phyloP scores from a whole-genome alignment of 2,329 filamentous ascomycete genomes.

The Fusarium globosum region DNA sequence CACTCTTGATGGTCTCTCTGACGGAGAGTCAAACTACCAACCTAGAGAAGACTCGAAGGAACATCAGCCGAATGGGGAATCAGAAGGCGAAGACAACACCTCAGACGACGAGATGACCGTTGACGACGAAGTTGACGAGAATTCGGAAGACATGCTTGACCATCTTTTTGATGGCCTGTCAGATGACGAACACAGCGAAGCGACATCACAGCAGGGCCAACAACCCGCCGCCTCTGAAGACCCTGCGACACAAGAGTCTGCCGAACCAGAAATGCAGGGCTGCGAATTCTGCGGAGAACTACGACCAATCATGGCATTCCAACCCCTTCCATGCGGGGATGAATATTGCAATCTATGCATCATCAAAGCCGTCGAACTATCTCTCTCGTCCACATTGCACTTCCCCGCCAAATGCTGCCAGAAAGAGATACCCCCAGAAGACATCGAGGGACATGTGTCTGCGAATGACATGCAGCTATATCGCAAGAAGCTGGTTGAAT shows the following conservation, averaged over 20 bases:
- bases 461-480: neutral
- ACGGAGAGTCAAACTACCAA: neutral
- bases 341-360: slow-evolving; percentile 64
- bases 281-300: neutral
- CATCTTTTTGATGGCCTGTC: neutral
- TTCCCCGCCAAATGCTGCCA: slow-evolving; percentile 67
- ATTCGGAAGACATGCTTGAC: rapidly evolving
- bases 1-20: neutral
- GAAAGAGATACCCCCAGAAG: slow-evolving; percentile 52
- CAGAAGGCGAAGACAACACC: neutral
- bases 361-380: slow-evolving; percentile 50
- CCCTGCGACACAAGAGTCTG: neutral
- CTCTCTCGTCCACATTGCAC: slow-evolving; percentile 59
- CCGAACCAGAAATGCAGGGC: neutral
- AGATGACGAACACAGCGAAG: neutral
- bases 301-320: rapidly evolving
- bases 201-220: neutral
- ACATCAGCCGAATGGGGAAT: neutral
- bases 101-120: neutral
- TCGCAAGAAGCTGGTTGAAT: neutral
- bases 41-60: neutral
- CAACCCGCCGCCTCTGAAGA: neutral
- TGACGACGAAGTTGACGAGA: neutral
- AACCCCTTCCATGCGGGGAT: slow-evolving; percentile 53
- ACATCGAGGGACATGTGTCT: slow-evolving; percentile 50